Conservation (phyloP, 371 early-diverging fungal genomes). For the Massospora cicadina region DNA sequence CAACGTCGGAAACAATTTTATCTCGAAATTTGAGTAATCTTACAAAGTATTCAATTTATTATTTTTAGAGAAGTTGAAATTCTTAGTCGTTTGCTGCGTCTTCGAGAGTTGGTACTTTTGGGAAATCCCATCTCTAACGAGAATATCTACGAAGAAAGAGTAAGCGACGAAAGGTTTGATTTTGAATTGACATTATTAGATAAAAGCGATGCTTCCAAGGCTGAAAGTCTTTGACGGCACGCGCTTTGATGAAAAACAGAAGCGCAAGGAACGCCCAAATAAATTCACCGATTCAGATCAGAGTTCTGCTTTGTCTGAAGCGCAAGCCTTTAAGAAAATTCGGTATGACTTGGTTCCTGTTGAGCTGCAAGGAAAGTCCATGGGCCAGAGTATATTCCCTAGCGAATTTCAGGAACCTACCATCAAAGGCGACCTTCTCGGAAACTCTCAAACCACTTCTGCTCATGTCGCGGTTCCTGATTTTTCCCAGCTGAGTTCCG, state of each 20-base stretch:
- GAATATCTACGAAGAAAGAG: background rate
- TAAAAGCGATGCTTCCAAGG: background rate
- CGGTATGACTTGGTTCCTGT: too few species aligned
- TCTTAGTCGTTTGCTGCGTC: slow-evolving; percentile 30
- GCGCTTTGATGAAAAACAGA: background rate
- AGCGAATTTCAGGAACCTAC: too few species aligned
- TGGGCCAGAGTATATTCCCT: too few species aligned
- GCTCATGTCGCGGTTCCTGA: too few species aligned
- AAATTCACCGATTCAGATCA: too few species aligned
- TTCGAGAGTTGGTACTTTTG: slow-evolving; percentile 56
- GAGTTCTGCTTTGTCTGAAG: too few species aligned
- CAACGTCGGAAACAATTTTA: slow-evolving; percentile 52
- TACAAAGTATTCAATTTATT: background rate
- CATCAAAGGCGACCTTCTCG: too few species aligned
- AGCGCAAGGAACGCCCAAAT: background rate
- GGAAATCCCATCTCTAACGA: slow-evolving; percentile 57
- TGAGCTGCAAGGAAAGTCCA: too few species aligned
- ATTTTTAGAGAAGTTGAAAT: slow-evolving; percentile 32
- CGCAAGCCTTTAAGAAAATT: too few species aligned
- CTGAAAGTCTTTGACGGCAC: background rate
- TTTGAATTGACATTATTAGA: background rate
- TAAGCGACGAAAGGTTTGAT: background rate
- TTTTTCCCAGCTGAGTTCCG: too few species aligned
- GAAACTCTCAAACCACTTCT: too few species aligned
- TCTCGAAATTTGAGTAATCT: slow-evolving; percentile 33